Conservation (phyloP, 352 stramenopile species). For the Pythium oligandrum region DNA sequence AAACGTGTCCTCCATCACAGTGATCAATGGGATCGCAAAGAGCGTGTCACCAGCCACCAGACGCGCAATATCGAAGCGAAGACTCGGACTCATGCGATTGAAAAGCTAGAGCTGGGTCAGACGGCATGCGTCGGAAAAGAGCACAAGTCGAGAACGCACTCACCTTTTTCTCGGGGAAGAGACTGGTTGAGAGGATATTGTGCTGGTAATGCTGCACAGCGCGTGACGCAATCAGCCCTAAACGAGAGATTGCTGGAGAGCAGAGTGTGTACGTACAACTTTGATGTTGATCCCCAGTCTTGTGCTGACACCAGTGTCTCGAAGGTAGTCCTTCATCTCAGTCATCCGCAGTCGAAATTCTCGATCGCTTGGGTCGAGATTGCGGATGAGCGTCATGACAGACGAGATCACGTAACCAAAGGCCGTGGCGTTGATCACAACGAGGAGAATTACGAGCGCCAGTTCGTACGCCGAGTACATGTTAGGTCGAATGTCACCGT, state of each 20-base stretch:
- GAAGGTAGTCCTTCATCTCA: conserved; percentile 86
- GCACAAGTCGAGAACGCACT: not conserved
- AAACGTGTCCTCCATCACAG: conserved; percentile 83
- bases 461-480: conserved; percentile 73
- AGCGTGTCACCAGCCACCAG: conserved; percentile 73
- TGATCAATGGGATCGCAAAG: conserved; percentile 79
- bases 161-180: conserved; percentile 83
- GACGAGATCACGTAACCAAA: conserved; percentile 82
- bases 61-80: conserved; percentile 76
- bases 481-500: conserved; percentile 71
- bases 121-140: too few species aligned
- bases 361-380: conserved; percentile 69
- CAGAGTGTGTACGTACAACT: conserved; percentile 20
- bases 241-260: not conserved
- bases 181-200: conserved; percentile 53
- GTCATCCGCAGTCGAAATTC: conserved; percentile 74
- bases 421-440: conserved; percentile 75
- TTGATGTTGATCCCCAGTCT: conserved; percentile 70
- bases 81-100: conserved; percentile 68
- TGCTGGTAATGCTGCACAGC: conserved; percentile 63
- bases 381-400: conserved; percentile 79
- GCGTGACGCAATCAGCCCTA: not conserved
- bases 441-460: conserved; percentile 61
- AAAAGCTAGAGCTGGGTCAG: conserved; percentile 44
- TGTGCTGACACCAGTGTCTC: conserved; percentile 48